Conservation (phyloP, 257 asterid species). For the Capsicum chinense region DNA sequence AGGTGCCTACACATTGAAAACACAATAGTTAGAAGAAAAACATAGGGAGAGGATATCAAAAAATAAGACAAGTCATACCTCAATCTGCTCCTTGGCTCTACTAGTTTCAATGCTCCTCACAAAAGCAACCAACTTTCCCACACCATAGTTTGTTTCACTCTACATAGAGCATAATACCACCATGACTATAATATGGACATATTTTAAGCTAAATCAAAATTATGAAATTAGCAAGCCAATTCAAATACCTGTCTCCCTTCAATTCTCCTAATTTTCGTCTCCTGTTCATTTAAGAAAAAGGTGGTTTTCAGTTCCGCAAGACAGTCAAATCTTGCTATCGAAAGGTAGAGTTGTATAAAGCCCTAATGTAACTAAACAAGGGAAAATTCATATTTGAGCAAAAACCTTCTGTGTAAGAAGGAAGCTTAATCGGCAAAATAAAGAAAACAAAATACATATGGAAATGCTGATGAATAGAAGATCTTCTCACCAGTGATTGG, state of each 20-base stretch:
- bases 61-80: conserved; percentile 56
- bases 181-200: conserved; percentile 23
- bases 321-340: background rate
- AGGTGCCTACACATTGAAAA: conserved; percentile 52
- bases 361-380: no score
- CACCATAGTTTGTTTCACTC: conserved; percentile 62
- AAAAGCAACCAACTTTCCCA: conserved; percentile 59
- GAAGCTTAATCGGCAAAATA: background rate
- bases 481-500: conserved; percentile 67
- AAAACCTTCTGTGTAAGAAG: no score
- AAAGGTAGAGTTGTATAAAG: background rate
- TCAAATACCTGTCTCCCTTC: conserved; percentile 83
- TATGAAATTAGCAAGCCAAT: background rate
- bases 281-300: conserved; percentile 53
- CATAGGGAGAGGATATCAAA: conserved; percentile 8
- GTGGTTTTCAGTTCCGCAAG: conserved; percentile 33
- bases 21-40: conserved; percentile 24
- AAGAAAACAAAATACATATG: conserved; percentile 28
- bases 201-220: conserved; percentile 10
- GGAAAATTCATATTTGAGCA: no score
- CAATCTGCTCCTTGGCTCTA: conserved; percentile 55
- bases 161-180: conserved; percentile 38
- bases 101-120: conserved; percentile 52
- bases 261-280: conserved; percentile 72
- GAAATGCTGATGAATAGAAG: conserved; percentile 27